Percentiles rank a stretch among this genome's conserved stretches.
phyloP scores from a whole-genome alignment of 495 filamentous ascomycete species.

The Trichoderma erinaceum region DNA sequence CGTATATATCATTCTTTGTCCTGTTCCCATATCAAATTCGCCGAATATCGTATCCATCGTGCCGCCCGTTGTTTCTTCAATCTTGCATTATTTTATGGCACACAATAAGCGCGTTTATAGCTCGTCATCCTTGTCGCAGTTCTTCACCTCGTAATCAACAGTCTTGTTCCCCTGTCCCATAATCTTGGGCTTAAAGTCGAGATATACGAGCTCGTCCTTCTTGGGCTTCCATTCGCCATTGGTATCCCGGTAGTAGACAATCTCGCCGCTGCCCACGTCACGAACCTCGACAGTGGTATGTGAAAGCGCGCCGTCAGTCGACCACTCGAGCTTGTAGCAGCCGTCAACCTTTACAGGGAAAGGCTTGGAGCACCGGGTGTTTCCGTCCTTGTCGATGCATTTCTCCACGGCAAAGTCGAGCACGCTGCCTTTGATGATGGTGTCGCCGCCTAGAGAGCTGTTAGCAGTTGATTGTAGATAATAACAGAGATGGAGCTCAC shows the following conservation, averaged over 20 bases:
- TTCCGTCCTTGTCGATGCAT: constrained; percentile 30
- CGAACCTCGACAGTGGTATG: constrained; percentile 38
- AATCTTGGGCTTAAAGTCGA: constrained; percentile 40
- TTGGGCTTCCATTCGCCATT: constrained; percentile 36
- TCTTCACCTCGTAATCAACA: constrained; percentile 33
- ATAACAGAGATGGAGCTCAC: neutral
- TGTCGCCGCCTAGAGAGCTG: neutral
- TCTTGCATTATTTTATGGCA: too few relatives aligned
- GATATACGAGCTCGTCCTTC: constrained; percentile 33
- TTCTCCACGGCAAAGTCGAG: constrained; percentile 32
- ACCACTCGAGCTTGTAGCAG: constrained; percentile 36
- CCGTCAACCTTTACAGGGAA: constrained; percentile 29
- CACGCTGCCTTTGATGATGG: constrained; percentile 25
- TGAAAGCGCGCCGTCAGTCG: constrained; percentile 30
- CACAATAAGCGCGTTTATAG: neutral
- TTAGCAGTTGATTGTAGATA: neutral
- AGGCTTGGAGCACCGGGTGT: constrained; percentile 31
- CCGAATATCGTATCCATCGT: too few relatives aligned
- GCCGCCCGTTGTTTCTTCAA: too few relatives aligned
- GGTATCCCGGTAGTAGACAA: constrained; percentile 38
- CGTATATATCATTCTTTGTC: too few relatives aligned
- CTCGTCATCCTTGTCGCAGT: constrained; percentile 26
- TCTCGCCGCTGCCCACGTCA: constrained; percentile 30
- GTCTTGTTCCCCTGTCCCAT: constrained; percentile 33
- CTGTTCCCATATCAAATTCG: too few relatives aligned